phyloP scores from a whole-genome alignment of 768 basidiomycete species.

The Hericium erinaceus region DNA sequence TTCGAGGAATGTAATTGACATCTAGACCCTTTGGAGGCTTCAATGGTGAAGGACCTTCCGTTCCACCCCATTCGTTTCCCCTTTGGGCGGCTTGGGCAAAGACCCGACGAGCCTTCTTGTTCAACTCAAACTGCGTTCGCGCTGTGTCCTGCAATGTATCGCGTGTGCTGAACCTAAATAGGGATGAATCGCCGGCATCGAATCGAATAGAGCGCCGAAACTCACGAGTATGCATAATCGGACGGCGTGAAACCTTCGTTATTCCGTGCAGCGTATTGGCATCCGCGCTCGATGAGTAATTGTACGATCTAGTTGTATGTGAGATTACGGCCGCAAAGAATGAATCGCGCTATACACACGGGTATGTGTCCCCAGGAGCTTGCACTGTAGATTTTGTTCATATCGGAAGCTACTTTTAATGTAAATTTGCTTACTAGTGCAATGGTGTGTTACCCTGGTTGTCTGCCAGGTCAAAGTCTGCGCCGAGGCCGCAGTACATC shows the following conservation, averaged over 20 bases:
- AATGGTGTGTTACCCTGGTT: slow-evolving; percentile 87
- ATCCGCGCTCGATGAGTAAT: slow-evolving; percentile 82
- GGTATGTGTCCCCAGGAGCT: slow-evolving; percentile 83
- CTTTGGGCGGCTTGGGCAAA: slow-evolving; percentile 66
- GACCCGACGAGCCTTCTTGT: slow-evolving; percentile 67
- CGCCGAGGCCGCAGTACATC: slow-evolving; percentile 89
- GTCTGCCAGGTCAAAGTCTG: slow-evolving; percentile 85
- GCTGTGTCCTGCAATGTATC: slow-evolving; percentile 78
- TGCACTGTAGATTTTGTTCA: slow-evolving; percentile 39
- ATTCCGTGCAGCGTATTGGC: slow-evolving; percentile 74
- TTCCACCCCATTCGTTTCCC: slow-evolving; percentile 50
- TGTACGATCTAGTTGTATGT: slow-evolving; percentile 54
- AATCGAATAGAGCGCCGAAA: slow-evolving; percentile 10
- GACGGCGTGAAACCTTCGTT: slow-evolving; percentile 87
- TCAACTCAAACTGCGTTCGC: slow-evolving; percentile 66
- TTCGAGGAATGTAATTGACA: slow-evolving; percentile 26
- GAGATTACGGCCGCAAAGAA: slow-evolving; percentile 2
- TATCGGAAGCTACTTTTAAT: background rate
- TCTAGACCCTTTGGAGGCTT: slow-evolving; percentile 33
- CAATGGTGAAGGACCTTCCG: slow-evolving; percentile 18
- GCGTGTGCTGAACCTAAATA: slow-evolving; percentile 54
- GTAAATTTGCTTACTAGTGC: slow-evolving; percentile 63
- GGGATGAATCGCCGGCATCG: slow-evolving; percentile 12
- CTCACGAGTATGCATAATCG: slow-evolving; percentile 88
- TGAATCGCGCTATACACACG: slow-evolving; percentile 34